A percentile compares a stretch with the other conserved stretches of the same genome.
phyloP scores from a whole-genome alignment of 106 monocot species.

The Narthecium ossifragum region DNA sequence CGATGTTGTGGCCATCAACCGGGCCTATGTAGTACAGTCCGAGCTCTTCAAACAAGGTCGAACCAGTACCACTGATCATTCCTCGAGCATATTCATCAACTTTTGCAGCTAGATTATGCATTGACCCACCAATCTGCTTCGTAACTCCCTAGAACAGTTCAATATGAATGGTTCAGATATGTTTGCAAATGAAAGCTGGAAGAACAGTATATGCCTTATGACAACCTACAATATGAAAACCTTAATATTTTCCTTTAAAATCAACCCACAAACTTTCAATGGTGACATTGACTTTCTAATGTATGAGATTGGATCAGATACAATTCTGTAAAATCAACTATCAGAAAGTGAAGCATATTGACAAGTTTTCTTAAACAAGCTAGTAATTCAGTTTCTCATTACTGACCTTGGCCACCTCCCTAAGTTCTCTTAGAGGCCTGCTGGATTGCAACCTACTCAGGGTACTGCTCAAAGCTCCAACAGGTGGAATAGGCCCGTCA shows the following conservation, averaged over 20 bases:
- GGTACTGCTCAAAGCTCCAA: conserved; percentile 86
- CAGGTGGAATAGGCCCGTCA: conserved; percentile 84
- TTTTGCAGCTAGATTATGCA: conserved; percentile 86
- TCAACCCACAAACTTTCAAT: too few species aligned
- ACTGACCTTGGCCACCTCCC: conserved; percentile 96
- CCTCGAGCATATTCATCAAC: conserved; percentile 95
- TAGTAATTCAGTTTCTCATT: too few species aligned
- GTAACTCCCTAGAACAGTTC: conserved; percentile 79
- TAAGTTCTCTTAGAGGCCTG: conserved; percentile 84
- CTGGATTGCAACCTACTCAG: conserved; percentile 84
- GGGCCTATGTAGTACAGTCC: conserved; percentile 98
- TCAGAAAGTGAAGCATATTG: too few species aligned
- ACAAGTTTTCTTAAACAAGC: too few species aligned
- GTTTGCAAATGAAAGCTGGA: too few species aligned
- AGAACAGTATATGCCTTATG: too few species aligned
- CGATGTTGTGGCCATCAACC: conserved; percentile 87
- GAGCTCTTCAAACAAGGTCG: conserved; percentile 88
- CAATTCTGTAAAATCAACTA: too few species aligned
- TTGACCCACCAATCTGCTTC: conserved; percentile 85
- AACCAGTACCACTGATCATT: conserved; percentile 88
- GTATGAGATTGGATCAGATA: too few species aligned
- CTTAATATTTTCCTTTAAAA: too few species aligned
- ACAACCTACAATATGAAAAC: too few species aligned
- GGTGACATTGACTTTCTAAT: too few species aligned
- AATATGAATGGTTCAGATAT: too few species aligned